These are phyloP conservation scores for Glomus cerebriforme DNA, from an alignment of 192 early-diverging fungal species.

Conservation along the genomic window DNA sequence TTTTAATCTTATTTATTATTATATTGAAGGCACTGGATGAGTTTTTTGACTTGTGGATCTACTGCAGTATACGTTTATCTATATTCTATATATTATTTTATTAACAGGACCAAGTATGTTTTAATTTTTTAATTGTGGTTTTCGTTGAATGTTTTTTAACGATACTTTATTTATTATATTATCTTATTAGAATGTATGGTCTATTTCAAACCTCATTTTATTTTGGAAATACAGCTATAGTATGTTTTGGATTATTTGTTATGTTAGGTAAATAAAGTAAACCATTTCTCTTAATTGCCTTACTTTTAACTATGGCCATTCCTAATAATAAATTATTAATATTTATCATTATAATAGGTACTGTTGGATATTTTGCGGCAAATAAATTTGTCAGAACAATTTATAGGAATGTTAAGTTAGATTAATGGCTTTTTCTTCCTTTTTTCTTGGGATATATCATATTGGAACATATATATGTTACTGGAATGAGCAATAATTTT, in stretches of 20 bases:
- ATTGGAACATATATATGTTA: too few relatives aligned
- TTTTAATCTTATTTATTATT: too few relatives aligned
- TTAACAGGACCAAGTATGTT: slow-evolving; percentile 66
- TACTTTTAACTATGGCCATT: too few relatives aligned
- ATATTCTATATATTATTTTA: slow-evolving; percentile 79
- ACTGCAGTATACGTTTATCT: slow-evolving; percentile 75
- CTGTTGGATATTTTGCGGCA: slow-evolving; percentile 68
- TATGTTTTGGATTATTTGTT: slow-evolving; percentile 66
- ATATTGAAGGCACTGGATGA: slow-evolving; percentile 67
- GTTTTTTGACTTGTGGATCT: slow-evolving; percentile 75
- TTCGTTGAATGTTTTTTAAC: not conserved
- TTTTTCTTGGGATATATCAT: too few relatives aligned
- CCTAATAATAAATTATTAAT: not conserved
- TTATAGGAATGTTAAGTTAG: slow-evolving; percentile 76
- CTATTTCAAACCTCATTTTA: slow-evolving; percentile 78
- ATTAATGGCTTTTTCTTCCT: slow-evolving; percentile 32
- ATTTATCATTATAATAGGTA: slow-evolving; percentile 30
- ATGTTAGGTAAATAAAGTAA: slow-evolving; percentile 57
- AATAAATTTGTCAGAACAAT: slow-evolving; percentile 67
- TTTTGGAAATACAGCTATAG: slow-evolving; percentile 75
- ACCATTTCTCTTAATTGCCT: too few relatives aligned
- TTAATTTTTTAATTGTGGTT: not conserved
- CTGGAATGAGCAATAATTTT: too few relatives aligned
- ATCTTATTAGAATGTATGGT: slow-evolving; percentile 69
- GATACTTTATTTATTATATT: slow-evolving; percentile 14